A percentile compares a stretch with the other conserved stretches of the same genome.
Conservation (phyloP, 2,329 filamentous ascomycete species). For the Mariannaea elegans region DNA sequence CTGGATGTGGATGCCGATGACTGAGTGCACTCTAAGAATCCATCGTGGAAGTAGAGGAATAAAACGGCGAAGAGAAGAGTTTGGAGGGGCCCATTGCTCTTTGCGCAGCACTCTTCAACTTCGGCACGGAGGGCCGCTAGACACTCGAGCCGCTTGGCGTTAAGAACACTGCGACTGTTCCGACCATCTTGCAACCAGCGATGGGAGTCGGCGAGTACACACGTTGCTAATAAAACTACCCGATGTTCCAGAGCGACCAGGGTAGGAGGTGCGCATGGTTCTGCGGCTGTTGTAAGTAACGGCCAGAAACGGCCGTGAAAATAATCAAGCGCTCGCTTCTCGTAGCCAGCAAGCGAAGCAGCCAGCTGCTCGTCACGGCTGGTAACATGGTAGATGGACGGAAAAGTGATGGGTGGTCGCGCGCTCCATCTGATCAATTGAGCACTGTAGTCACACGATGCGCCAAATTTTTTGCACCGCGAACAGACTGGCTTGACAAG, state of each 20-base stretch:
- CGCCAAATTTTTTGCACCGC: slow-evolving; percentile 45
- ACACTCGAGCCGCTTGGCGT: slow-evolving; percentile 41
- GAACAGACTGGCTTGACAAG: slow-evolving; percentile 48
- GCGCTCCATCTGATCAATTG: slow-evolving; percentile 54
- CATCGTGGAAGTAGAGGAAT: slow-evolving; percentile 53
- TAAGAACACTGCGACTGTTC: slow-evolving; percentile 37
- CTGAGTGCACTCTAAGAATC: slow-evolving; percentile 45
- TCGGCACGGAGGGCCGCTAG: slow-evolving; percentile 45
- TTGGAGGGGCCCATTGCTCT: slow-evolving; percentile 43
- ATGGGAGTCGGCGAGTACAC: slow-evolving; percentile 44
- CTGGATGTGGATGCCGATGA: slow-evolving; percentile 45
- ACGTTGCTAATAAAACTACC: slow-evolving; percentile 44
- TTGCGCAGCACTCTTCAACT: slow-evolving; percentile 44
- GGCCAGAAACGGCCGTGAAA: slow-evolving; percentile 47
- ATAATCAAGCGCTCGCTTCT: slow-evolving; percentile 44
- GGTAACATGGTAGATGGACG: slow-evolving; percentile 41
- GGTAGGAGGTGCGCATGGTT: slow-evolving; percentile 43
- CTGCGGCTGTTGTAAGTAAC: slow-evolving; percentile 38
- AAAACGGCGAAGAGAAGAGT: slow-evolving; percentile 50
- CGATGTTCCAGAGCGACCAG: slow-evolving; percentile 43
- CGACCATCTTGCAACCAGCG: slow-evolving; percentile 42
- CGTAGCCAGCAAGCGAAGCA: slow-evolving; percentile 38
- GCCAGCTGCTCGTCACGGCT: slow-evolving; percentile 38
- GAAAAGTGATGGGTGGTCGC: slow-evolving; percentile 42
- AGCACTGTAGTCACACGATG: slow-evolving; percentile 43